A percentile compares a stretch with the other conserved stretches of the same genome.
phyloP scores from a whole-genome alignment of 83 land plant genomes.

The Thuja plicata region DNA sequence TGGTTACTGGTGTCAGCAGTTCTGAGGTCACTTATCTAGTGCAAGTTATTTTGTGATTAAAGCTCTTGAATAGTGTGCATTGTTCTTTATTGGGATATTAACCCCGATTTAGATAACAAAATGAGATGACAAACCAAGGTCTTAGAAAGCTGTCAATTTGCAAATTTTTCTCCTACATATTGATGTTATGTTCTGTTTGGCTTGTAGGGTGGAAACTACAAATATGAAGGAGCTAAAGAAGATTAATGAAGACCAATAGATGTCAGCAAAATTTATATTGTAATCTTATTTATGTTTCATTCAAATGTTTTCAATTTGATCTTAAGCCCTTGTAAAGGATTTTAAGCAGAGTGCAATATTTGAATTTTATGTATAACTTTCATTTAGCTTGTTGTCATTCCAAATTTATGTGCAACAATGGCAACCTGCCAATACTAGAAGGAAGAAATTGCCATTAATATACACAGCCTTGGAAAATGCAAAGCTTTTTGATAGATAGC shows the following conservation, averaged over 20 bases:
- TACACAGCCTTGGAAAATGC: background rate
- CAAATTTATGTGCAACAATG: background rate
- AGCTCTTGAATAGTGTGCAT: background rate
- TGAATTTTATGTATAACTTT: background rate
- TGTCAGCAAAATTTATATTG: background rate
- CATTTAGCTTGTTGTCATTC: background rate
- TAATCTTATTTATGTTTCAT: background rate
- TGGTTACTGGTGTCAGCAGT: background rate
- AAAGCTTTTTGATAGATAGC: background rate
- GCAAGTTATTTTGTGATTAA: background rate
- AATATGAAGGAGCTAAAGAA: slow-evolving; percentile 82
- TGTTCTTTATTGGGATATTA: background rate
- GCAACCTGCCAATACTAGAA: background rate
- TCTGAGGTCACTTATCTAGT: background rate
- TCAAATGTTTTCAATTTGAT: background rate
- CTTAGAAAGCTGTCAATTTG: background rate
- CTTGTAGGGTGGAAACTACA: slow-evolving; percentile 69
- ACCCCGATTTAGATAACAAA: background rate
- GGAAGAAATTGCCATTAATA: background rate
- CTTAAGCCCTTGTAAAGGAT: background rate
- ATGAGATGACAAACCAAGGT: background rate
- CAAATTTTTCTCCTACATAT: background rate
- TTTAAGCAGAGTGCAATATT: background rate
- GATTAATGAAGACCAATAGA: slow-evolving; percentile 52
- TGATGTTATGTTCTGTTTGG: slow-evolving; percentile 6